Base-by-base conservation (phyloP, 2,329 filamentous ascomycete genomes). In the Paecilomyces sp. region DNA sequence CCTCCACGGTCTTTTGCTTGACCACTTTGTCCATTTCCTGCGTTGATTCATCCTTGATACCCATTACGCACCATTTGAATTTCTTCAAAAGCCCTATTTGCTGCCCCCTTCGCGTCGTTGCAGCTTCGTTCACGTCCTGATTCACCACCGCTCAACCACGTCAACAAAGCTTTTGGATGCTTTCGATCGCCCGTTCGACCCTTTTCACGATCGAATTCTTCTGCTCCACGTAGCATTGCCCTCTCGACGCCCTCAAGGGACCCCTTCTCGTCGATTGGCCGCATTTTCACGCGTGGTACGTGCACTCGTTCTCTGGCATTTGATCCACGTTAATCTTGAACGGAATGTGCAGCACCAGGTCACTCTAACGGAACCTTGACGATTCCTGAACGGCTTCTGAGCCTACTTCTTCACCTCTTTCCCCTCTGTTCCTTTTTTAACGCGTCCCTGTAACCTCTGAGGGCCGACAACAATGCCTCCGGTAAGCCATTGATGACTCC, bases 401-500 rank as follows among this genome's bases (percentile, higher is more conserved):
- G 47, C 60, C 60, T 67, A 62, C 63, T 65, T 58, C 55, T 63
- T 64, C 31, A 33, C 31, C 60, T 63, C 63, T 62, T 64, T 66
- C 57, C 61, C 63, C 64, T 61, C 63, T 63, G 58, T 61, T 53
- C 25, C 30, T 51, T 60, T 63, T 60, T 62, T 58, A 58, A 65
- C 67, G 62, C 63, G 63, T 63, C 57, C 58, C 57, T 65, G 61
- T 63, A 54, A 52, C 58, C 58, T 63, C 65, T 57, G 57, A 65
- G 61, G 67, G 68, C 72, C 61, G 68, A 71, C 70, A 70, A 79
- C 74, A 68, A 85, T 85, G 83, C 81, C 81, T 77, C 80, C 80
- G 68, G 83, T 85, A 80, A 79, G 82, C 79, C 61, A 33, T 60
- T 59, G 59, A 56, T 58, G 30, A 33, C 33, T 58, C n/a, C 58